Conservation (phyloP, 2,329 filamentous ascomycete genomes). For the Dryadomyces quercivorus region DNA sequence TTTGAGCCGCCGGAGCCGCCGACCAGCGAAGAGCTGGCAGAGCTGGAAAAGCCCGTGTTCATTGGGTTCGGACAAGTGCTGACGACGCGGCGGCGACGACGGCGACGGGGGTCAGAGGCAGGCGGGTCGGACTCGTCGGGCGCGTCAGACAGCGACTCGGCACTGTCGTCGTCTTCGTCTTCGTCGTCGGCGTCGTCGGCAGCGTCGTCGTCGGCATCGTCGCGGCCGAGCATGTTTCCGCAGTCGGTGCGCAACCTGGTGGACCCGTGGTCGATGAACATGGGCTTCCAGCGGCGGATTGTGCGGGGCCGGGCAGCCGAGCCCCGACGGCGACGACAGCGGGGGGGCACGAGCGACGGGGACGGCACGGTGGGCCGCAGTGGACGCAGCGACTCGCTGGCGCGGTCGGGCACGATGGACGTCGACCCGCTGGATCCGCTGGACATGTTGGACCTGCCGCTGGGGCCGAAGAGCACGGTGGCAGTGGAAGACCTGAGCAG, state of each 20-base stretch:
- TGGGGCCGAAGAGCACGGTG: conserved; percentile 53
- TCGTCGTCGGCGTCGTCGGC: conserved; percentile 21
- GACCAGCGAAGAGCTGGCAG: conserved; percentile 8
- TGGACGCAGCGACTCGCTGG: not conserved
- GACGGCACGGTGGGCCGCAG: conserved; percentile 18
- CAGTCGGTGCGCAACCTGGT: conserved; percentile 3
- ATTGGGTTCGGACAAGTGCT: conserved; percentile 13
- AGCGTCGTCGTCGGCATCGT: not conserved
- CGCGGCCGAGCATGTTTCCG: not conserved
- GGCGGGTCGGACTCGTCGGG: conserved; percentile 27
- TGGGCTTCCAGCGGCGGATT: conserved; percentile 43
- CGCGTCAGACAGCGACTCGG: conserved; percentile 29
- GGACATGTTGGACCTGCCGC: conserved; percentile 3
- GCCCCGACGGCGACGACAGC: not conserved
- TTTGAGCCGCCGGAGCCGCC: conserved; percentile 30
- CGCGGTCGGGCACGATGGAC: conserved; percentile 8
- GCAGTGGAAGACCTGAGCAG: conserved; percentile 59
- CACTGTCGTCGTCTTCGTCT: conserved; percentile 22
- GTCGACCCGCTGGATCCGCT: not conserved
- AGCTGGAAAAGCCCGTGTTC: conserved; percentile 11
- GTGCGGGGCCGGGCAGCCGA: conserved; percentile 44
- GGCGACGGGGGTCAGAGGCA: conserved; percentile 25
- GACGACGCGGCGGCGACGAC: not conserved
- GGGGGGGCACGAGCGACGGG: not conserved
- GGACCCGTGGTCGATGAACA: conserved; percentile 11